Evolutionary conservation across 257 asterid species (phyloP).

Genomic region (Solanum sparsipilum): DNA sequence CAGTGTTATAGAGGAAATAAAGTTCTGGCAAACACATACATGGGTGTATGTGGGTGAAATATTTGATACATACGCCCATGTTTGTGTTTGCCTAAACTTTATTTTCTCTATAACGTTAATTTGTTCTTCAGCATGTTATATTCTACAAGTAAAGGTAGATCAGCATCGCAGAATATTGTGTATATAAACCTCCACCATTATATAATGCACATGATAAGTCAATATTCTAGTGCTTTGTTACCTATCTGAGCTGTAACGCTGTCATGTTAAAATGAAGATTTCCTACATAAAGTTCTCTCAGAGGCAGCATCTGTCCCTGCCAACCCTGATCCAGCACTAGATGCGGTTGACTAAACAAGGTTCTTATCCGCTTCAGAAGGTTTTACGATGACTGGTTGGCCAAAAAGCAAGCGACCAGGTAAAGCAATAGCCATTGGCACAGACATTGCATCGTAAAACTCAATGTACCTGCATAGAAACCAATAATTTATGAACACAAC

Average conservation of each 20-base stretch:
- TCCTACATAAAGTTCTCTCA: conserved; percentile 89
- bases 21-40: not conserved
- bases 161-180: not conserved
- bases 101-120: not conserved
- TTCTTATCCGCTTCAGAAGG: conserved; percentile 99
- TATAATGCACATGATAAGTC: not conserved
- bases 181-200: not conserved
- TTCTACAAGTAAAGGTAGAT: not conserved
- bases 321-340: conserved; percentile 61
- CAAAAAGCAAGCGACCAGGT: conserved; percentile 79
- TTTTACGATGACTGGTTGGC: conserved; percentile 97
- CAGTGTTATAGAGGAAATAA: not conserved
- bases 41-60: not conserved
- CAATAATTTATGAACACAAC: not conserved
- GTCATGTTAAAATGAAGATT: conserved; percentile 95
- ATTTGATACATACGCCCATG: not conserved
- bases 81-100: not conserved
- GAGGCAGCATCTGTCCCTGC: conserved; percentile 85
- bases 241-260: conserved; percentile 90
- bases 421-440: conserved; percentile 98
- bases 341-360: conserved; percentile 77
- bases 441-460: conserved; percentile 90
- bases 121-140: not conserved
- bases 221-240: conserved; percentile 2
- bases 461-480: conserved; percentile 63